Evolutionary conservation across 371 early-diverging fungal genomes (phyloP).

Genomic region (Parasitella parasitica): DNA sequence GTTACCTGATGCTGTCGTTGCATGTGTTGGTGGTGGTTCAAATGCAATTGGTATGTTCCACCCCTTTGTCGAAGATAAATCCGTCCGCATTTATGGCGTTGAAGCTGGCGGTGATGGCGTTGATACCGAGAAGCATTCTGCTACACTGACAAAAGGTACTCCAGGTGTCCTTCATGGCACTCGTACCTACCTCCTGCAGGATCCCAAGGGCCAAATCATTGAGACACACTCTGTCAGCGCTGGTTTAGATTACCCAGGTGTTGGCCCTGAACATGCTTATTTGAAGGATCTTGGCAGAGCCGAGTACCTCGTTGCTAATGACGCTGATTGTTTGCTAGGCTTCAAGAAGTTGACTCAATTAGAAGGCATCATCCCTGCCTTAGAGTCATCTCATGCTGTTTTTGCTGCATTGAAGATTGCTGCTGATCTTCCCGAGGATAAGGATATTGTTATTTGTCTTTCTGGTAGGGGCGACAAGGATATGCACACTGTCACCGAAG

Average conservation of each 20-base stretch:
- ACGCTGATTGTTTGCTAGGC: slow-evolving; percentile 85
- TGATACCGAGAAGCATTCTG: slow-evolving; percentile 86
- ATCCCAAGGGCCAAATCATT: slow-evolving; percentile 90
- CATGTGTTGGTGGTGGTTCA: slow-evolving; percentile 94
- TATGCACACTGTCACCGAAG: slow-evolving; percentile 90
- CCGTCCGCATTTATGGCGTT: slow-evolving; percentile 87
- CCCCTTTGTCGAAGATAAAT: slow-evolving; percentile 83
- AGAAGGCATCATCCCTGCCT: slow-evolving; percentile 94
- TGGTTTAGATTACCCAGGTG: slow-evolving; percentile 97
- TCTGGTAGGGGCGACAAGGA: slow-evolving; percentile 98
- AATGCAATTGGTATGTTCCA: slow-evolving; percentile 97
- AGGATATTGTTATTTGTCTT: slow-evolving; percentile 88
- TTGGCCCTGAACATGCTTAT: slow-evolving; percentile 95
- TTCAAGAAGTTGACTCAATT: slow-evolving; percentile 84
- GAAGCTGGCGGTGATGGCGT: slow-evolving; percentile 94
- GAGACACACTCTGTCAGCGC: slow-evolving; percentile 95
- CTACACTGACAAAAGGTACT: slow-evolving; percentile 83
- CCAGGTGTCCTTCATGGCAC: slow-evolving; percentile 97
- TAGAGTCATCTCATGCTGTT: slow-evolving; percentile 95
- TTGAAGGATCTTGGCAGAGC: slow-evolving; percentile 88
- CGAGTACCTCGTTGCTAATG: slow-evolving; percentile 82
- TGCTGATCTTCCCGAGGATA: slow-evolving; percentile 68
- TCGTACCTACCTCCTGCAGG: slow-evolving; percentile 91
- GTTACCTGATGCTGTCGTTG: slow-evolving; percentile 90
- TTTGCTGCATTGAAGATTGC: slow-evolving; percentile 81